A percentile compares a stretch with the other conserved stretches of the same genome.
phyloP scores from a whole-genome alignment of 495 filamentous ascomycete genomes.

The Neurospora tetraspora region DNA sequence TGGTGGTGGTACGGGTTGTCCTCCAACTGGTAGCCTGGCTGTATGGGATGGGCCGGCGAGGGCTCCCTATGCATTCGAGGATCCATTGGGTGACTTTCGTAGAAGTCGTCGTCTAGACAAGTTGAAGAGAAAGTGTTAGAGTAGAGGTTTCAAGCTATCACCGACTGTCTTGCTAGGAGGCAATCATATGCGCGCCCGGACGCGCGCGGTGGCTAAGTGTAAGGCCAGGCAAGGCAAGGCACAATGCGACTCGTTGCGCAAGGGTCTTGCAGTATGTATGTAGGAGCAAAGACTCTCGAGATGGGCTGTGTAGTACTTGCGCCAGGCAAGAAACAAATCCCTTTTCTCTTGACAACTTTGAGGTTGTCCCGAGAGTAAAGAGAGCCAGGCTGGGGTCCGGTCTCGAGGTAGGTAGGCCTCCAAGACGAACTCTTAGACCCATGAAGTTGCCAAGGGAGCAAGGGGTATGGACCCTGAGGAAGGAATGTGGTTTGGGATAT shows the following conservation, averaged over 20 bases:
- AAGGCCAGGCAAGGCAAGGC: neutral
- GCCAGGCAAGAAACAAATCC: constrained; percentile 21
- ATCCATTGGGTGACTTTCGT: constrained; percentile 43
- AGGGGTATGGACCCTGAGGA: neutral
- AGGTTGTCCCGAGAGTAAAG: no score
- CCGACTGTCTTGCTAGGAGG: neutral
- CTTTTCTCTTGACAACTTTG: neutral
- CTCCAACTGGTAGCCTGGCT: constrained; percentile 61
- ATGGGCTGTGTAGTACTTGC: constrained; percentile 12
- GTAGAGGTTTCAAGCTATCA: neutral
- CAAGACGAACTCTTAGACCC: neutral
- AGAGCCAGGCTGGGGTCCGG: neutral
- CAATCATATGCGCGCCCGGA: neutral
- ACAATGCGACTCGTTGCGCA: neutral
- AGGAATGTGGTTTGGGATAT: neutral
- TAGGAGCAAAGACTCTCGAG: neutral
- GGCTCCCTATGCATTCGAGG: constrained; percentile 46
- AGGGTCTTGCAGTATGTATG: neutral
- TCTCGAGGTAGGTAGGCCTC: neutral
- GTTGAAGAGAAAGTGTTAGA: constrained; percentile 16
- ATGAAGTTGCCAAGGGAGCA: neutral
- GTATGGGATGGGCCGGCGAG: constrained; percentile 43
- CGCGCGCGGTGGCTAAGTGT: neutral
- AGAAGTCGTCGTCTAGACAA: constrained; percentile 50
- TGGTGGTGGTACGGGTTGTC: constrained; percentile 49